A percentile compares a stretch with the other conserved stretches of the same genome.
Conservation (phyloP, 2,329 filamentous ascomycete genomes). For the Aspergillus arachidicola region DNA sequence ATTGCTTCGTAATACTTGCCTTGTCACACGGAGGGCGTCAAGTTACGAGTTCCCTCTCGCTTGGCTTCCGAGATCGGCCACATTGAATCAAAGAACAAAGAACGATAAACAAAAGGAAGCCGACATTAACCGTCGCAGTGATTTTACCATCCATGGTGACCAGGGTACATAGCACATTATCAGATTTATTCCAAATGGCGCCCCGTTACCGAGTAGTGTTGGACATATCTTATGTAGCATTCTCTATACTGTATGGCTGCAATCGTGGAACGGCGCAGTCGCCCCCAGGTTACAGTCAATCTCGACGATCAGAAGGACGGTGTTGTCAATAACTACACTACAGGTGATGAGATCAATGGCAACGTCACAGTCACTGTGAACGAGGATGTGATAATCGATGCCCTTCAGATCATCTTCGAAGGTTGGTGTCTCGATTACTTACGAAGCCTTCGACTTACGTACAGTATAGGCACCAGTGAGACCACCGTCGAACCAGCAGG, state of each 20-base stretch:
- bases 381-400: neutral
- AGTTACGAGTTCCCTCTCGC: neutral
- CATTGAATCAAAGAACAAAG: neutral
- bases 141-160: neutral
- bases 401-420: neutral
- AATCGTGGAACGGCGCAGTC: neutral
- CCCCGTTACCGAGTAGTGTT: neutral
- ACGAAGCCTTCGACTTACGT: neutral
- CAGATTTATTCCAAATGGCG: neutral
- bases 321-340: neutral
- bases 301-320: neutral
- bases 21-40: neutral
- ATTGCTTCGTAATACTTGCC: neutral
- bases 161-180: neutral
- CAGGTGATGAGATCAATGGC: neutral
- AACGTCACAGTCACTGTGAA: neutral
- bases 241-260: neutral
- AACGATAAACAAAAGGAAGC: neutral
- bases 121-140: neutral
- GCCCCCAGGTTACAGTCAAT: neutral
- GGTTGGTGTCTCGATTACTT: neutral
- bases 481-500: neutral
- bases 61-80: neutral
- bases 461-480: neutral
- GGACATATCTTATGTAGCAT: neutral